Evolutionary conservation across 1,284 basidiomycete genomes (phyloP).

Genomic region (Malassezia caprae): DNA sequence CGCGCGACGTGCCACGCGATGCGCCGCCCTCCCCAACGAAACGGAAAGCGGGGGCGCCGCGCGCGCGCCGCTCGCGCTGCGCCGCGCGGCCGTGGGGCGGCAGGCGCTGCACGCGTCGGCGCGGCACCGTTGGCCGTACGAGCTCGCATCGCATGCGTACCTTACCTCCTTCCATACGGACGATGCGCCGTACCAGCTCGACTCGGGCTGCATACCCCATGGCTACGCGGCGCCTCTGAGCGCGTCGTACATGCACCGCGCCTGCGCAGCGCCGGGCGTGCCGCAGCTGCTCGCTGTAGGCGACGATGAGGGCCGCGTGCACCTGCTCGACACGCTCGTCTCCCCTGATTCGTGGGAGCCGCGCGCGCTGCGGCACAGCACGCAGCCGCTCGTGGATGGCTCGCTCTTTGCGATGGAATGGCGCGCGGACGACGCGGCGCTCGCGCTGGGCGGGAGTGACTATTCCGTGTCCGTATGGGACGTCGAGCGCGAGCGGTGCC

Average conservation of each 20-base stretch:
- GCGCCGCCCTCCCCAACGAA: constrained; percentile 3
- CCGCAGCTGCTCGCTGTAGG: constrained; percentile 43
- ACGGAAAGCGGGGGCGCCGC: background rate
- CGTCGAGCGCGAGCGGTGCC: constrained; percentile 27
- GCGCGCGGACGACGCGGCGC: constrained; percentile 33
- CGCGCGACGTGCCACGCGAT: background rate
- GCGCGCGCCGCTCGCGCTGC: background rate
- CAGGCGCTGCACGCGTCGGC: background rate
- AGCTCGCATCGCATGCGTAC: background rate
- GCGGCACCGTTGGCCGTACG: background rate
- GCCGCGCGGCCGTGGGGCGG: background rate
- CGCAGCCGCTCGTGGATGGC: constrained; percentile 11
- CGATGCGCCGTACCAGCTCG: constrained; percentile 17
- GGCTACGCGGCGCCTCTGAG: constrained; percentile 23
- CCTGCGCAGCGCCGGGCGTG: constrained; percentile 21
- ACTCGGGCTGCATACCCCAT: constrained; percentile 19
- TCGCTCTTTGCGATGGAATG: constrained; percentile 39
- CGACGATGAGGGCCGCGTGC: constrained; percentile 40
- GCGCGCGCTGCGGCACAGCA: constrained; percentile 4
- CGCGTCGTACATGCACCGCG: constrained; percentile 31
- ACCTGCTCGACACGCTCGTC: constrained; percentile 31
- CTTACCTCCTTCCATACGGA: background rate
- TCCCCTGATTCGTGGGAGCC: constrained; percentile 14
- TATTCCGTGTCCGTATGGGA: constrained; percentile 40
- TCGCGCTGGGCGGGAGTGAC: constrained; percentile 36